A percentile compares a stretch with the other conserved stretches of the same genome.
phyloP scores from a whole-genome alignment of 441 rosid species.

The Macaranga tanarius region DNA sequence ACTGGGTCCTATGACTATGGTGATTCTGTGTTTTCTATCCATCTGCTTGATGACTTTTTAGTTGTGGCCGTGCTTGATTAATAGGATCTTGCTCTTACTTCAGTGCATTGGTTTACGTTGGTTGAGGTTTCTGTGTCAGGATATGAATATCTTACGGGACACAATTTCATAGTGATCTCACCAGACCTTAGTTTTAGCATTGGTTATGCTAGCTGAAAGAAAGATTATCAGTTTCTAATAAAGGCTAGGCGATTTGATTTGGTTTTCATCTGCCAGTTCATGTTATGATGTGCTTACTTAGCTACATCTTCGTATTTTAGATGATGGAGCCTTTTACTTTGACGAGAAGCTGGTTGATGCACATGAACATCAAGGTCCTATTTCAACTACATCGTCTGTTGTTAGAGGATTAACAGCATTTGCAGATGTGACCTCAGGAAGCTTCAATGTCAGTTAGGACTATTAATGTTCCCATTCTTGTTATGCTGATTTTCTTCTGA shows the following conservation, averaged over 20 bases:
- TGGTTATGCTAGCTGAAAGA: not conserved
- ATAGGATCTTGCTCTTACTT: not conserved
- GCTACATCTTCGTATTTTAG: constrained; percentile 35
- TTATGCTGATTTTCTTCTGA: constrained; percentile 14
- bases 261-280: not conserved
- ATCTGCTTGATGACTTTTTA: not conserved
- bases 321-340: constrained; percentile 81
- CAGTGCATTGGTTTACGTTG: not conserved
- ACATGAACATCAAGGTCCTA: constrained; percentile 55
- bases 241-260: not conserved
- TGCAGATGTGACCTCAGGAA: constrained; percentile 56
- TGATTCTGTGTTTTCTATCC: not conserved
- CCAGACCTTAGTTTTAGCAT: not conserved
- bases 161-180: not conserved
- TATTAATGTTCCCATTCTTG: constrained; percentile 1
- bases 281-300: constrained; percentile 5
- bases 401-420: constrained; percentile 74
- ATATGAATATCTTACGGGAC: not conserved
- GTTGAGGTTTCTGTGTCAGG: not conserved
- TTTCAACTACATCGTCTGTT: constrained; percentile 80
- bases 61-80: not conserved
- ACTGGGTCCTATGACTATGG: not conserved
- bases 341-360: constrained; percentile 65
- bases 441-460: constrained; percentile 51
- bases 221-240: not conserved